Conservation (phyloP, 1,284 basidiomycete species). For the Irpex sp. region DNA sequence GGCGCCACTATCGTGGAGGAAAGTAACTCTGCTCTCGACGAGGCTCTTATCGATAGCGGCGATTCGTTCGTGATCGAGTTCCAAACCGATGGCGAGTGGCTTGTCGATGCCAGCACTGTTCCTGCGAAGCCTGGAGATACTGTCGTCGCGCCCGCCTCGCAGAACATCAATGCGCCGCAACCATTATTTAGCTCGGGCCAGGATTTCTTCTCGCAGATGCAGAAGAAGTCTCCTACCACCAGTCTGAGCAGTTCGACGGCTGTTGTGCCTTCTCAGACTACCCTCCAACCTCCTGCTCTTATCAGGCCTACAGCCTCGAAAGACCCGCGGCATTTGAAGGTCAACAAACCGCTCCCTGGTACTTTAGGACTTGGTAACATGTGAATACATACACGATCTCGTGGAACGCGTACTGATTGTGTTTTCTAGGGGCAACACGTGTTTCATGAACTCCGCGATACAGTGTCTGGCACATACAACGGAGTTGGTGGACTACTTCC, state of each 20-base stretch:
- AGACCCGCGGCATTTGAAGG: constrained; percentile 14
- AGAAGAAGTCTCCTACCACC: constrained; percentile 14
- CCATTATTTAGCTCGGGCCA: constrained; percentile 48
- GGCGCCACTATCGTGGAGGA: constrained; percentile 34
- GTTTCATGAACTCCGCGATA: constrained; percentile 96
- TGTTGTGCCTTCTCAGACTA: constrained; percentile 11
- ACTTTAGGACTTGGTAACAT: constrained; percentile 86
- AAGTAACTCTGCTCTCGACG: constrained; percentile 45
- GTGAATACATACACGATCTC: constrained; percentile 32
- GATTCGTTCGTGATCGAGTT: constrained; percentile 68
- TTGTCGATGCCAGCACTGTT: constrained; percentile 20
- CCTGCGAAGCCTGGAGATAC: neutral
- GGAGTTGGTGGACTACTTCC: constrained; percentile 90
- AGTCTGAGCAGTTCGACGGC: neutral
- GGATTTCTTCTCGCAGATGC: constrained; percentile 54
- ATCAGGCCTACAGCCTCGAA: constrained; percentile 11
- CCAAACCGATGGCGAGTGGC: constrained; percentile 47
- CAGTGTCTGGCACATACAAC: constrained; percentile 93
- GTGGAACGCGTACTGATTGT: constrained; percentile 24
- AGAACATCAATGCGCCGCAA: constrained; percentile 25
- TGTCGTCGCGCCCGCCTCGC: neutral
- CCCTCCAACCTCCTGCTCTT: constrained; percentile 24
- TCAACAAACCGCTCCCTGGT: constrained; percentile 45
- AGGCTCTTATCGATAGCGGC: constrained; percentile 49
- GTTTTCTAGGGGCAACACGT: constrained; percentile 77